A percentile compares a stretch with the other conserved stretches of the same genome.
Conservation (phyloP, 306 rosid genomes). For the Prunus salicina region DNA sequence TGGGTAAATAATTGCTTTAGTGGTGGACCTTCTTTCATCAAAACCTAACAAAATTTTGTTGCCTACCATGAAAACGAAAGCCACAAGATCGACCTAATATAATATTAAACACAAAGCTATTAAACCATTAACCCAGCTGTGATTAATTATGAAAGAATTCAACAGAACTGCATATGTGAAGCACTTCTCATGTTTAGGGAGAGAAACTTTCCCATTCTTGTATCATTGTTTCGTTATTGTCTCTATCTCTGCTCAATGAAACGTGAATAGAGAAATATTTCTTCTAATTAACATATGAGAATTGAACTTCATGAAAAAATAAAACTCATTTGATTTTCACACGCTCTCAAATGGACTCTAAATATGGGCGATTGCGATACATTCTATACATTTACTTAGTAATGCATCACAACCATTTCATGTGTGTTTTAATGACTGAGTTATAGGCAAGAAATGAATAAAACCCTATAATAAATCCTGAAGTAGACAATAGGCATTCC, state of each 20-base stretch:
- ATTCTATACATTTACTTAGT: not conserved
- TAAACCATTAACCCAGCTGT: too few species aligned
- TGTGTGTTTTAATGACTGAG: not conserved
- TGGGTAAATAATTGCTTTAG: not conserved
- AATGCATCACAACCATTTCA: not conserved
- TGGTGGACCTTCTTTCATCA: not conserved
- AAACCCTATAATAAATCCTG: not conserved
- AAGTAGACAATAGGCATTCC: not conserved
- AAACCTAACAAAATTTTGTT: not conserved
- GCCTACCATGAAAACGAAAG: not conserved
- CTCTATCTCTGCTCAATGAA: too few species aligned
- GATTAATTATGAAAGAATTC: not conserved
- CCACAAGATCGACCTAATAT: not conserved
- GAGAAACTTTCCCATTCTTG: too few species aligned
- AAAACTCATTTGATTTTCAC: too few species aligned
- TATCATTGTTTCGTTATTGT: too few species aligned
- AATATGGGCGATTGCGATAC: not conserved
- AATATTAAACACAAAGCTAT: not conserved
- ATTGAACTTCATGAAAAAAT: too few species aligned
- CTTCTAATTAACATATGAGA: too few species aligned
- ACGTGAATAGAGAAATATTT: too few species aligned
- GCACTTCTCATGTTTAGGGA: too few species aligned
- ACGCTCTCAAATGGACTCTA: too few species aligned
- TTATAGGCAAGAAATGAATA: too few species aligned
- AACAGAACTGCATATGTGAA: not conserved